Conservation (phyloP, 108 stramenopile species). For the Nitzschia sp. region DNA sequence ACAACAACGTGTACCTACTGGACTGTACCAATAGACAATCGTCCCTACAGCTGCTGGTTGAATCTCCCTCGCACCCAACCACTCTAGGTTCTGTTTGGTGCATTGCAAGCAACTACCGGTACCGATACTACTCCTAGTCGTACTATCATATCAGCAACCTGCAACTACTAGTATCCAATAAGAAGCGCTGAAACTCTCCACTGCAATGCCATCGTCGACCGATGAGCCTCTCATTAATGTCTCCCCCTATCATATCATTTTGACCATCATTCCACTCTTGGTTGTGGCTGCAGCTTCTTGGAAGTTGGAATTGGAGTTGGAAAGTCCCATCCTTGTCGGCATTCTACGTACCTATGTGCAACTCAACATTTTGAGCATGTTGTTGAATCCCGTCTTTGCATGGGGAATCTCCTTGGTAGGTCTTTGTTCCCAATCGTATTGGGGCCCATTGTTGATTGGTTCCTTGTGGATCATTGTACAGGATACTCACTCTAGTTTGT, state of each 20-base stretch:
- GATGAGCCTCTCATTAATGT: conserved; percentile 37
- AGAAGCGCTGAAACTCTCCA: too few species aligned
- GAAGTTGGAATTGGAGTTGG: conserved; percentile 34
- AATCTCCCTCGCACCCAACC: too few species aligned
- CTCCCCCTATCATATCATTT: conserved; percentile 16
- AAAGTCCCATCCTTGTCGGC: conserved; percentile 42
- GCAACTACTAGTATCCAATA: too few species aligned
- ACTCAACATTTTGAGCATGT: conserved; percentile 66
- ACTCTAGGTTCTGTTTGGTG: too few species aligned
- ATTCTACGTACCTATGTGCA: conserved; percentile 60
- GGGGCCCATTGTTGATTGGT: neutral
- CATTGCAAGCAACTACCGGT: too few species aligned
- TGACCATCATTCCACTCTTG: conserved; percentile 32
- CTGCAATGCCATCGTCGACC: too few species aligned
- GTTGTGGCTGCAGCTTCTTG: conserved; percentile 25
- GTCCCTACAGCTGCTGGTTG: too few species aligned
- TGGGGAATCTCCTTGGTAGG: conserved; percentile 23
- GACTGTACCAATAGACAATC: too few species aligned
- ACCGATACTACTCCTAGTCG: too few species aligned
- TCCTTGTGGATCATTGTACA: neutral
- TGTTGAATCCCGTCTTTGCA: conserved; percentile 77
- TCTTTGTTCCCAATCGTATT: neutral
- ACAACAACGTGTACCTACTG: too few species aligned
- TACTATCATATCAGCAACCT: too few species aligned
- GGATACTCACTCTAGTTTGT: too few species aligned